These are phyloP conservation scores for Conidiobolus incongruus DNA, from an alignment of 371 early-diverging fungal species.

Conservation along the genomic window DNA sequence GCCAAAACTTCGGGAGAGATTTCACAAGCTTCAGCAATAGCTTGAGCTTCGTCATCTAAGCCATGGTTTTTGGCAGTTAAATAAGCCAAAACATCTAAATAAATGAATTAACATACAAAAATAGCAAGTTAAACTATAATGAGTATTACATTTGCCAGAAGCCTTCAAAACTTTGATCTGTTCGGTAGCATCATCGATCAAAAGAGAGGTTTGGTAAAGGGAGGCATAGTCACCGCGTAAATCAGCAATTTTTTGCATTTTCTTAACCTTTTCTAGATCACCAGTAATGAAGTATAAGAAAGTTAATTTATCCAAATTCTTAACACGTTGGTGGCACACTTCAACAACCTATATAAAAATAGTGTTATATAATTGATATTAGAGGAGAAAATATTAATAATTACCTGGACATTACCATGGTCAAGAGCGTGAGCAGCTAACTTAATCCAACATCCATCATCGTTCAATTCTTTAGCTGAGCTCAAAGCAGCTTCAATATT, in stretches of 20 bases:
- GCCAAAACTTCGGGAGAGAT: slow-evolving; percentile 36
- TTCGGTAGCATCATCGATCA: slow-evolving; percentile 69
- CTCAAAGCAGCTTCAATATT: slow-evolving; percentile 83
- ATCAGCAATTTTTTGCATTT: slow-evolving; percentile 81
- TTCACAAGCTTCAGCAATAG: slow-evolving; percentile 46
- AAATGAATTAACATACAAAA: no score
- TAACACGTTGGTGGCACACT: slow-evolving; percentile 66
- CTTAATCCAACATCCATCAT: slow-evolving; percentile 69
- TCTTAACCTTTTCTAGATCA: slow-evolving; percentile 59
- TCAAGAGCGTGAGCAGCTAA: slow-evolving; percentile 67
- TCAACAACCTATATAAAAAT: no score
- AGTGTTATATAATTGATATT: no score
- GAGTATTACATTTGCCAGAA: slow-evolving; percentile 32
- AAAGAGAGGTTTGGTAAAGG: slow-evolving; percentile 72
- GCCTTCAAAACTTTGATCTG: slow-evolving; percentile 59
- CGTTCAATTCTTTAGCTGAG: slow-evolving; percentile 67
- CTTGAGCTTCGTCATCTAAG: slow-evolving; percentile 51
- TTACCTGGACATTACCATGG: slow-evolving; percentile 74
- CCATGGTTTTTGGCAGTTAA: slow-evolving; percentile 77
- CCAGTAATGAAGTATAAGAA: slow-evolving; percentile 85
- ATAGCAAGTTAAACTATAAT: background rate
- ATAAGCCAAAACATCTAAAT: slow-evolving; percentile 73
- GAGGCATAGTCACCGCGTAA: slow-evolving; percentile 58
- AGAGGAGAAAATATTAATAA: no score
- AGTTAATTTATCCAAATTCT: slow-evolving; percentile 73